phyloP scores from a whole-genome alignment of 805 yeast genomes.

The Candida broadrunensis region DNA sequence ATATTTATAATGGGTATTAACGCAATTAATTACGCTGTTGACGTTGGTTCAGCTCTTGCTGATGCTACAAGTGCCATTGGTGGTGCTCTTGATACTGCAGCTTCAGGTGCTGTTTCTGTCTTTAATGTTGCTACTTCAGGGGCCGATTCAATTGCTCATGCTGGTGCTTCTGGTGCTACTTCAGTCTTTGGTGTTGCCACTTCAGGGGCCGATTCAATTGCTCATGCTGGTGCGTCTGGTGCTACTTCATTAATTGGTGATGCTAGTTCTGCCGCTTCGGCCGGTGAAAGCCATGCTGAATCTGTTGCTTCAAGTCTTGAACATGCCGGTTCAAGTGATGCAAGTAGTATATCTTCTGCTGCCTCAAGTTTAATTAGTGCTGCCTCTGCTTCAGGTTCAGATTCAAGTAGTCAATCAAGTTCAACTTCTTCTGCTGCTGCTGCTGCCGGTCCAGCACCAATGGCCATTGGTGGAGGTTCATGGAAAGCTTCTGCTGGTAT shows the following conservation, averaged over 20 bases:
- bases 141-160: constrained; percentile 9
- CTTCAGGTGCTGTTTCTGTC: constrained; percentile 6
- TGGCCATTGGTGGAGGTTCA: constrained; percentile 11
- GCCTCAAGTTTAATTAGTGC: constrained; percentile 7
- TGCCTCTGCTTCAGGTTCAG: constrained; percentile 11
- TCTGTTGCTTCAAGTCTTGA: constrained; percentile 7
- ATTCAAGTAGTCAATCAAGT: constrained; percentile 6
- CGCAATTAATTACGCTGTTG: neutral
- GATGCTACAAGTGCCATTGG: constrained; percentile 8
- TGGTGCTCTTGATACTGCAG: constrained; percentile 10
- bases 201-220: constrained; percentile 13
- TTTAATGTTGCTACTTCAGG: constrained; percentile 8
- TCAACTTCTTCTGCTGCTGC: constrained; percentile 13
- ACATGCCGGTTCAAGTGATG: constrained; percentile 5
- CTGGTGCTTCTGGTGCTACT: constrained; percentile 8
- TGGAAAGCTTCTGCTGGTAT: constrained; percentile 39
- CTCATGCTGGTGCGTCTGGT: constrained; percentile 6
- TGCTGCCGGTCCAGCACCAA: constrained; percentile 8
- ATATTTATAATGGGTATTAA: too few species aligned
- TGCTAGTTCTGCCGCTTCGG: constrained; percentile 6
- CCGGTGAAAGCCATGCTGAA: constrained; percentile 2
- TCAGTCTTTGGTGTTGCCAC: constrained; percentile 9
- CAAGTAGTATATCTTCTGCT: constrained; percentile 6
- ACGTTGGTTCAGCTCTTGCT: constrained; percentile 8
- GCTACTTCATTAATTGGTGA: constrained; percentile 8